Evolutionary conservation across 257 asterid species (phyloP).

Genomic region (Ilex asprella): DNA sequence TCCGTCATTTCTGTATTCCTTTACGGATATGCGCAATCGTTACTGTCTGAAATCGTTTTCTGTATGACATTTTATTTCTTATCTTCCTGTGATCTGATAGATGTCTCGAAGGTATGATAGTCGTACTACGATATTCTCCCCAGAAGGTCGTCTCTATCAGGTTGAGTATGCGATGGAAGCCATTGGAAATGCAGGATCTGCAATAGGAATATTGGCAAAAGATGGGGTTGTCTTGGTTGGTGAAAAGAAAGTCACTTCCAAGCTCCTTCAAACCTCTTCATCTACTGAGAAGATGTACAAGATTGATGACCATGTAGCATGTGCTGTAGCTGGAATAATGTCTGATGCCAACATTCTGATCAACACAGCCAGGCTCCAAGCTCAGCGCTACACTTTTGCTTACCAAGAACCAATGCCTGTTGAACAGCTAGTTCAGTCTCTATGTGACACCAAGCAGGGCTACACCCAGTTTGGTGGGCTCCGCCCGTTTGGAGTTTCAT

Average conservation of each 20-base stretch:
- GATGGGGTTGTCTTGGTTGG: too few relatives aligned
- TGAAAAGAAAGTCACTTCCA: too few relatives aligned
- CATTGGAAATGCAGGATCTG: slow-evolving; percentile 4
- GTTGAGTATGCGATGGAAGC: slow-evolving; percentile 24
- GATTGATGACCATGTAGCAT: slow-evolving; percentile 20
- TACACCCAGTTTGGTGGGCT: slow-evolving; percentile 22
- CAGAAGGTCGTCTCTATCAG: slow-evolving; percentile 20
- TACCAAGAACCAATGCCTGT: slow-evolving; percentile 12
- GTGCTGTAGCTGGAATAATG: slow-evolving; percentile 21
- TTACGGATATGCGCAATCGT: too few relatives aligned
- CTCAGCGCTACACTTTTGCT: slow-evolving; percentile 13
- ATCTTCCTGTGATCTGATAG: too few relatives aligned
- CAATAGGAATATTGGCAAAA: too few relatives aligned
- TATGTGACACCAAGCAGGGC: too few relatives aligned
- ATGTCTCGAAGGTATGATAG: slow-evolving; percentile 19
- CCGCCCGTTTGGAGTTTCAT: slow-evolving; percentile 21
- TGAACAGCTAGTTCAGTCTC: too few relatives aligned
- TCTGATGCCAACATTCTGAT: slow-evolving; percentile 20
- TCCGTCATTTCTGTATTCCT: too few relatives aligned
- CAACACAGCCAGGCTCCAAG: slow-evolving; percentile 19
- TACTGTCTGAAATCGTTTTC: too few relatives aligned
- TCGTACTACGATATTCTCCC: slow-evolving; percentile 19
- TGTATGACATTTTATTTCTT: too few relatives aligned
- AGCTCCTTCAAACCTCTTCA: slow-evolving; percentile 4
- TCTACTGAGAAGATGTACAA: slow-evolving; percentile 21